Evolutionary conservation across 179 eudicot genomes (phyloP).

Genomic region (Pouteria campechiana): DNA sequence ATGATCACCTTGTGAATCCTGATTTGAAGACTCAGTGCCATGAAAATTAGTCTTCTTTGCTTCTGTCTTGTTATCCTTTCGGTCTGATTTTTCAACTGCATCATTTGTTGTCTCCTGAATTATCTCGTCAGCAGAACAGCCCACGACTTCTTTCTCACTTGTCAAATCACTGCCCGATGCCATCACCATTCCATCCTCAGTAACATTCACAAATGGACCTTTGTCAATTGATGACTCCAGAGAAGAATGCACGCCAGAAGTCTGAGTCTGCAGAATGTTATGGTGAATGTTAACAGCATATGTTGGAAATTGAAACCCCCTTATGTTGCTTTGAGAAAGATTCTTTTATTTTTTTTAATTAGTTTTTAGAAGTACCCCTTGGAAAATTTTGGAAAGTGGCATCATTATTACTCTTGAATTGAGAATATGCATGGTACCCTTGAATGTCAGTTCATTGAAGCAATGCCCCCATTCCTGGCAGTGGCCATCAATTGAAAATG

Average conservation of each 20-base stretch:
- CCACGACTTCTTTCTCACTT: constrained; percentile 12
- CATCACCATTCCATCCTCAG: constrained; percentile 67
- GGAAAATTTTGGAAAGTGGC: too few relatives aligned
- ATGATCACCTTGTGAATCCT: constrained; percentile 7
- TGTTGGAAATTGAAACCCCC: too few relatives aligned
- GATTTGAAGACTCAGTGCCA: constrained; percentile 7
- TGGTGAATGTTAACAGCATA: neutral
- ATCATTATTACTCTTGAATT: too few relatives aligned
- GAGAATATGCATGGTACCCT: too few relatives aligned
- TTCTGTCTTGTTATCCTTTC: constrained; percentile 13
- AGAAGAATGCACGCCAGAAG: constrained; percentile 14
- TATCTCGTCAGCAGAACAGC: constrained; percentile 9
- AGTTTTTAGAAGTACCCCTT: too few relatives aligned
- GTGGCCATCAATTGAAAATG: too few relatives aligned
- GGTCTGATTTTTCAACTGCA: constrained; percentile 3
- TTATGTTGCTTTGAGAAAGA: too few relatives aligned
- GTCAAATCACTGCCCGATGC: constrained; percentile 37
- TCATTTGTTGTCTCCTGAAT: constrained; percentile 8
- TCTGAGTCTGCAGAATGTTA: constrained; percentile 25
- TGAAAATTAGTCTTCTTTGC: constrained; percentile 1
- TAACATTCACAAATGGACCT: constrained; percentile 58
- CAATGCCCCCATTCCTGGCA: too few relatives aligned
- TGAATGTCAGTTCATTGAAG: too few relatives aligned
- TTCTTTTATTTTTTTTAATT: too few relatives aligned
- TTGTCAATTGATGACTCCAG: constrained; percentile 51